Percentiles rank a stretch among this genome's conserved stretches.
These are phyloP conservation scores for Pythium scleroteichum DNA, from an alignment of 352 stramenopile species.

Conservation along the genomic window DNA sequence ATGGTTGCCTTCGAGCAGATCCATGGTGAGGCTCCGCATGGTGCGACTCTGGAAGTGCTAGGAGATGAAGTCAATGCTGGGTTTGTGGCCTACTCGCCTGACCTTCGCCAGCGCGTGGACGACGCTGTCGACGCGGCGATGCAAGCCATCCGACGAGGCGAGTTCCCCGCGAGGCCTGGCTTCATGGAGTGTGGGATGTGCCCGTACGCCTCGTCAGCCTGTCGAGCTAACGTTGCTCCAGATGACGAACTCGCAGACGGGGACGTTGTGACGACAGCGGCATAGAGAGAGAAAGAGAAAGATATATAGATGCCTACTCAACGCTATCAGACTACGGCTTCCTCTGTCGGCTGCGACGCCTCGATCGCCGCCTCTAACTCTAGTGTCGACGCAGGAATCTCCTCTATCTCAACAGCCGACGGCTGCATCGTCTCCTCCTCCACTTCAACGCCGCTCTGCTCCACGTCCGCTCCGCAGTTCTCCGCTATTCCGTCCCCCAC, in stretches of 20 bases:
- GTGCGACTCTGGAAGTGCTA: constrained; percentile 64
- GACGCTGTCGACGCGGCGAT: constrained; percentile 30
- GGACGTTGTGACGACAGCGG: background rate
- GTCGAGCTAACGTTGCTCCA: constrained; percentile 28
- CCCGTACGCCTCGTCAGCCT: constrained; percentile 63
- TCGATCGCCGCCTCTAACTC: constrained; percentile 1
- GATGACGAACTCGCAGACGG: constrained; percentile 9
- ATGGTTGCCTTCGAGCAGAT: constrained; percentile 73
- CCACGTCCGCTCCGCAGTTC: background rate
- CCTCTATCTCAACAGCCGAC: background rate
- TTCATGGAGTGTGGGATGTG: constrained; percentile 75
- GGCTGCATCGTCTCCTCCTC: background rate
- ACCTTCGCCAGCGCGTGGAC: constrained; percentile 37
- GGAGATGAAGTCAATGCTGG: constrained; percentile 31
- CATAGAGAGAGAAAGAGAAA: background rate
- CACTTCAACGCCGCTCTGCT: background rate
- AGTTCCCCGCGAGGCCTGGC: constrained; percentile 56
- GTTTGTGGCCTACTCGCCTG: constrained; percentile 42
- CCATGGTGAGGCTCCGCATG: constrained; percentile 49
- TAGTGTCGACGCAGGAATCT: background rate
- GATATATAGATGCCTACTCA: background rate
- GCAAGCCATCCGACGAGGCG: constrained; percentile 40
- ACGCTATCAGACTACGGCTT: constrained; percentile 10
- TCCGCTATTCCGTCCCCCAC: background rate
- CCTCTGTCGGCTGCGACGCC: background rate